Evolutionary conservation across 169 alveolate species (phyloP).

Genomic region (Sarcocystis neurona): DNA sequence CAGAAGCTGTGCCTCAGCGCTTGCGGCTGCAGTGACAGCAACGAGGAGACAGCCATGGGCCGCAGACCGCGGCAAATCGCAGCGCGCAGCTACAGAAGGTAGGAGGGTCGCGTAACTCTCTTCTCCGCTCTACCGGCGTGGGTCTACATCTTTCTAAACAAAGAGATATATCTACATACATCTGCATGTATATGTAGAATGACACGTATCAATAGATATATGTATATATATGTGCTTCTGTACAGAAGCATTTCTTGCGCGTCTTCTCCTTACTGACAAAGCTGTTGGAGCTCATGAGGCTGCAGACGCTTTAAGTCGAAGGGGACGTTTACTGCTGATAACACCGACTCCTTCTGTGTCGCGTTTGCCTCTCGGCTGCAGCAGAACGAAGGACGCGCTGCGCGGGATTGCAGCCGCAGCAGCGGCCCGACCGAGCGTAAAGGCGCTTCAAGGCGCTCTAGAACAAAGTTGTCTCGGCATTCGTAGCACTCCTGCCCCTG

Average conservation of each 20-base stretch:
- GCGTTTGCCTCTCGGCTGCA: no score
- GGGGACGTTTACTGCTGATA: not conserved
- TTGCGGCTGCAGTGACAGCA: no score
- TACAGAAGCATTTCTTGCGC: not conserved
- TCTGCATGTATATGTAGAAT: not conserved
- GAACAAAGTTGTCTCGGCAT: no score
- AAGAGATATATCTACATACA: not conserved
- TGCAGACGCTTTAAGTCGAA: not conserved
- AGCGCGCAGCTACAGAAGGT: no score
- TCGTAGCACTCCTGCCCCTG: no score
- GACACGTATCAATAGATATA: not conserved
- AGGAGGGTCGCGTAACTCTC: not conserved
- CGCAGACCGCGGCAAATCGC: no score
- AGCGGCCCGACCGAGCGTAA: no score
- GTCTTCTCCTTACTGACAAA: not conserved
- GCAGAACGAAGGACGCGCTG: no score
- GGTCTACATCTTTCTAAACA: not conserved
- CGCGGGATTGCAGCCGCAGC: no score
- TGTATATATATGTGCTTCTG: not conserved
- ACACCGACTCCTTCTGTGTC: not conserved
- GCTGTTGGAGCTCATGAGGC: not conserved
- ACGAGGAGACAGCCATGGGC: no score
- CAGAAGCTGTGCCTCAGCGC: no score
- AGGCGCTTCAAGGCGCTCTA: no score
- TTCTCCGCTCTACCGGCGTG: not conserved